phyloP scores from a whole-genome alignment of 1,284 basidiomycete species.

The Anthracocystis walkeri region DNA sequence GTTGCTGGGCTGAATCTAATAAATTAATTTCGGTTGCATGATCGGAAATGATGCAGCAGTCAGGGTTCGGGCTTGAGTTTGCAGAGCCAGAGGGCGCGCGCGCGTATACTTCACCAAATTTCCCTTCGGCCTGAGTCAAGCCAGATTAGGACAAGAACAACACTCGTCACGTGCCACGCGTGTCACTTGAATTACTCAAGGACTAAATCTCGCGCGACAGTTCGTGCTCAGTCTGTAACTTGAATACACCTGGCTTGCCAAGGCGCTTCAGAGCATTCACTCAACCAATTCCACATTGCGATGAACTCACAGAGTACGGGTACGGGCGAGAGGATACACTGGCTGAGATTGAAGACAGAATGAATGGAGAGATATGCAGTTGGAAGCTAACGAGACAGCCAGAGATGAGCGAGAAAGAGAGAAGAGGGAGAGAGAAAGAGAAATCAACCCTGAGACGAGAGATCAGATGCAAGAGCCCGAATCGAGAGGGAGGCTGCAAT shows the following conservation, averaged over 20 bases:
- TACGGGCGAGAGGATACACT: no score
- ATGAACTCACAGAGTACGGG: no score
- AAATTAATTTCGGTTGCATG: neutral
- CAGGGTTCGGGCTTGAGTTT: neutral
- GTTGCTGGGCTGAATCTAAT: neutral
- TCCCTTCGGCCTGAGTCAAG: no score
- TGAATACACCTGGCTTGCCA: no score
- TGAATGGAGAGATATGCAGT: no score
- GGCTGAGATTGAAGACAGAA: no score
- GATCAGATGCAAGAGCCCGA: neutral
- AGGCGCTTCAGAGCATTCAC: no score
- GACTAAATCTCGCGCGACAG: neutral
- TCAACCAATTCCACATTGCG: no score
- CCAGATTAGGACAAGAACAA: constrained; percentile 25
- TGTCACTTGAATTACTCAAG: neutral
- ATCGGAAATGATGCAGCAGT: neutral
- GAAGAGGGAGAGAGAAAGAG: neutral
- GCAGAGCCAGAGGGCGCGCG: constrained; percentile 14
- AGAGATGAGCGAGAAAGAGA: neutral
- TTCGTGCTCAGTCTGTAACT: no score
- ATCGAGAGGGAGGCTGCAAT: neutral
- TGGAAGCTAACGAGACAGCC: neutral
- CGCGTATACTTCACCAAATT: constrained; percentile 2
- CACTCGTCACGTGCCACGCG: constrained; percentile 42
- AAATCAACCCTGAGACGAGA: neutral